Base-by-base conservation (phyloP, 177 flowering plant species). In the Vitis hybrid region DNA sequence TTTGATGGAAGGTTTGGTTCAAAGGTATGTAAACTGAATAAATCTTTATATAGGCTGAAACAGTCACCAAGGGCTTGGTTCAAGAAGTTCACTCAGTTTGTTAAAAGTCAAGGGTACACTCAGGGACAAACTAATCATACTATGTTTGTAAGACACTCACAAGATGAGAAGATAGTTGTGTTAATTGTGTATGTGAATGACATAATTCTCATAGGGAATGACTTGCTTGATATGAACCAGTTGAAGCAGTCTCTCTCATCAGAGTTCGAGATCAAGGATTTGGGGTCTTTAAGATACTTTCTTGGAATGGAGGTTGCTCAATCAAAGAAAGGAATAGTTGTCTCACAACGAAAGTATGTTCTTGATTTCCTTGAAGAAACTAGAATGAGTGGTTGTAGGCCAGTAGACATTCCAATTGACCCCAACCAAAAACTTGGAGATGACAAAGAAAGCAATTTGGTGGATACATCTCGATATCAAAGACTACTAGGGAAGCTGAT, bases 1-100 rank as follows among this genome's bases (percentile, higher is more conserved):
- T 59, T 59, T 15, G 62, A 59, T 16, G 13, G 62, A 59, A 19
- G 19, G 62, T 59, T 59, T 59, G 26, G 5, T 6, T 59, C 34
- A 10, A 59, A 4, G 26, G 62, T 59, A 5, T 59, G 45, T 7
- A 5, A 39, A 7, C 45, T 39, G 45, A 39, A 39, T 0, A 39
- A 39, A 39, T 39, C 5, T 4, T 7, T 39, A 39, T 7, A 39
- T 39, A 7, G 45, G 8, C 0, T 39, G 8, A 39, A 39, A 7
- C 31, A 59, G 13, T 59, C 62, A 16, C 62, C 62, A 10, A 59
- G 31, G 19, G 62, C 62, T 10, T 59, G 62, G 62, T 59, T 59
- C 13, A 7, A 59, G 26, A 59, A 59, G 7, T 59, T 59, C 7
- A 59, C 62, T 59, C 22, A 15, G 19, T 59, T 15, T 5, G 62